A percentile compares a stretch with the other conserved stretches of the same genome.
Evolutionary conservation across 208 protist genomes (phyloP).

Genomic region (Wallacemonas rigidus): DNA sequence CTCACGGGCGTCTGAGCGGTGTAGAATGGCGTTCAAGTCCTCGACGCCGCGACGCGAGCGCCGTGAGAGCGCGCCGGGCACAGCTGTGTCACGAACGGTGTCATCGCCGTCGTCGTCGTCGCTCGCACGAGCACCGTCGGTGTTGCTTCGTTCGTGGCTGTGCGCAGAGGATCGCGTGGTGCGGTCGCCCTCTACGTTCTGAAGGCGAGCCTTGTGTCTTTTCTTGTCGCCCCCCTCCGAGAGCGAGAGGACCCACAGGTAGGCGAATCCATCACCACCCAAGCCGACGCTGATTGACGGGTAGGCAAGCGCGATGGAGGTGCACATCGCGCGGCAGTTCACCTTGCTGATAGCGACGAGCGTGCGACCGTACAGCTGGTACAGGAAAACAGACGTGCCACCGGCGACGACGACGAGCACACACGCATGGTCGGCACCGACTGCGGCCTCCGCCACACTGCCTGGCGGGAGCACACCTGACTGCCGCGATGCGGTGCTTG

Average conservation of each 20-base stretch:
- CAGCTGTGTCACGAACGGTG: not conserved
- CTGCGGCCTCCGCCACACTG: not conserved
- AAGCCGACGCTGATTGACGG: constrained; percentile 38
- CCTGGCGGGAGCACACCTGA: not conserved
- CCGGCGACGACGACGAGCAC: constrained; percentile 34
- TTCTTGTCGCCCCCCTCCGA: constrained; percentile 1
- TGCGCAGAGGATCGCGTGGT: not conserved
- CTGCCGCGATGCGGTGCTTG: not conserved
- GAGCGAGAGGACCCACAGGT: constrained; percentile 7
- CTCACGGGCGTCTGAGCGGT: constrained; percentile 14
- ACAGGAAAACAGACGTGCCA: constrained; percentile 32
- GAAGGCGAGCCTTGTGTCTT: not conserved
- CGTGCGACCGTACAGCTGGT: constrained; percentile 24
- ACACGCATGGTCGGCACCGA: not conserved
- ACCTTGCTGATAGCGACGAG: constrained; percentile 25
- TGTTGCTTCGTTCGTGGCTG: not conserved
- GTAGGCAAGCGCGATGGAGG: constrained; percentile 34
- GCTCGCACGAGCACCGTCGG: not conserved
- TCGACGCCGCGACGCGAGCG: constrained; percentile 5
- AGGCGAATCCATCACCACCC: constrained; percentile 28
- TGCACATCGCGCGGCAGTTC: constrained; percentile 26
- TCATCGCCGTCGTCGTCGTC: not conserved
- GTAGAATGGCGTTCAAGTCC: constrained; percentile 13
- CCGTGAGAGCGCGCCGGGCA: not conserved
- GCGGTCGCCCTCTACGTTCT: not conserved